Percentiles rank a stretch among this genome's conserved stretches.
Evolutionary conservation across 192 early-diverging fungal genomes (phyloP).

Genomic region (Fimicolochytrium jonesii): DNA sequence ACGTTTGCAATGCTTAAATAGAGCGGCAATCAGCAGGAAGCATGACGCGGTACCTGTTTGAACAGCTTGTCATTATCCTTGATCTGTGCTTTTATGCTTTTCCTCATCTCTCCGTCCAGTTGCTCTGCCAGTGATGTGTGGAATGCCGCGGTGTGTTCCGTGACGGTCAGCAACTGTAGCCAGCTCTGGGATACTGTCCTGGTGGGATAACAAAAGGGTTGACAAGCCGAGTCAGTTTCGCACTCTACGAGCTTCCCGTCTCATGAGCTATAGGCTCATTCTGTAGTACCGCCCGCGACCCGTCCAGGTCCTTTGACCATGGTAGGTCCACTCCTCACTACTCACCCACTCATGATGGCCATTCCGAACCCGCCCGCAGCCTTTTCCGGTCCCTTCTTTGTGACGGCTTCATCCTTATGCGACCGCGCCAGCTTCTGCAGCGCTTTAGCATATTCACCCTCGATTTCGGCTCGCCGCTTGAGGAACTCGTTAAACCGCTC

Average conservation of each 20-base stretch:
- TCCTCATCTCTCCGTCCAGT: slow-evolving; percentile 38
- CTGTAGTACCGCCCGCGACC: no score
- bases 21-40: neutral
- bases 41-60: slow-evolving; percentile 24
- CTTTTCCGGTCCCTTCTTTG: slow-evolving; percentile 8
- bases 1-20: neutral
- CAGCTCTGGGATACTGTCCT: slow-evolving; percentile 31
- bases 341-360: slow-evolving; percentile 31
- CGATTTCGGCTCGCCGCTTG: slow-evolving; percentile 37
- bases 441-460: slow-evolving; percentile 30
- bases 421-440: slow-evolving; percentile 34
- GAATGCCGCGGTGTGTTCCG: slow-evolving; percentile 26
- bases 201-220: no score
- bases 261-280: no score
- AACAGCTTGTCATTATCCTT: slow-evolving; percentile 34
- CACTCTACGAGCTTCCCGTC: no score
- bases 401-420: slow-evolving; percentile 31
- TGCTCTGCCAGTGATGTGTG: slow-evolving; percentile 24
- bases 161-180: slow-evolving; percentile 31
- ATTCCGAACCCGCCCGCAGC: slow-evolving; percentile 20
- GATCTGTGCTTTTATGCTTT: slow-evolving; percentile 30
- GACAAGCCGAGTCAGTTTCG: no score
- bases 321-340: no score
- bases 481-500: slow-evolving; percentile 41
- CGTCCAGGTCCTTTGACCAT: no score